Evolutionary conservation across 257 asterid genomes (phyloP).

Genomic region (Capsicum rhomboideum): DNA sequence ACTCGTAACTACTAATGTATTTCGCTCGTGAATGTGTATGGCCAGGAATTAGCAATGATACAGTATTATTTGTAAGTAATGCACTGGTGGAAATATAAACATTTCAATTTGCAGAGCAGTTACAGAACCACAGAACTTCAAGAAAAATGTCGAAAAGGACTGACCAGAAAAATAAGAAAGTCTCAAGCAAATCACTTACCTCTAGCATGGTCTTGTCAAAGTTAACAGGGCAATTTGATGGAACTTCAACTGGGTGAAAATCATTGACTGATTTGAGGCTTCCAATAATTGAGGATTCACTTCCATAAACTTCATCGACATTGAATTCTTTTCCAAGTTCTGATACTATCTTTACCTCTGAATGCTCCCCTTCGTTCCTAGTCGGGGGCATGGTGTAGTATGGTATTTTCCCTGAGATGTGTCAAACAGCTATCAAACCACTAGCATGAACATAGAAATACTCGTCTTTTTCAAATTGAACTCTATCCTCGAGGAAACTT

Average conservation of each 20-base stretch:
- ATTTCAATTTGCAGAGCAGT: background rate
- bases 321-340: slow-evolving; percentile 76
- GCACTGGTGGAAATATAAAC: background rate
- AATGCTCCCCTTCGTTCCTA: slow-evolving; percentile 51
- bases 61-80: background rate
- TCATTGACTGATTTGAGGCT: slow-evolving; percentile 85
- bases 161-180: background rate
- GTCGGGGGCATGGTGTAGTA: slow-evolving; percentile 85
- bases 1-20: background rate
- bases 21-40: background rate
- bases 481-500: background rate
- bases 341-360: slow-evolving; percentile 67
- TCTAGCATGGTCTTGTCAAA: slow-evolving; percentile 60
- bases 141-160: background rate
- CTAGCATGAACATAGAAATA: background rate
- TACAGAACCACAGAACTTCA: background rate
- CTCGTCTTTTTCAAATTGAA: background rate
- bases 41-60: background rate
- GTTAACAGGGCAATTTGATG: slow-evolving; percentile 53
- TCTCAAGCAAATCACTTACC: slow-evolving; percentile 34
- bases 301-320: slow-evolving; percentile 75
- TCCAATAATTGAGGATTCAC: slow-evolving; percentile 84
- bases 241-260: slow-evolving; percentile 70
- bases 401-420: slow-evolving; percentile 83
- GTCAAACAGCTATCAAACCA: background rate